Base-by-base conservation (phyloP, 2,329 filamentous ascomycete genomes). In the Lasiodiplodia citricola region DNA sequence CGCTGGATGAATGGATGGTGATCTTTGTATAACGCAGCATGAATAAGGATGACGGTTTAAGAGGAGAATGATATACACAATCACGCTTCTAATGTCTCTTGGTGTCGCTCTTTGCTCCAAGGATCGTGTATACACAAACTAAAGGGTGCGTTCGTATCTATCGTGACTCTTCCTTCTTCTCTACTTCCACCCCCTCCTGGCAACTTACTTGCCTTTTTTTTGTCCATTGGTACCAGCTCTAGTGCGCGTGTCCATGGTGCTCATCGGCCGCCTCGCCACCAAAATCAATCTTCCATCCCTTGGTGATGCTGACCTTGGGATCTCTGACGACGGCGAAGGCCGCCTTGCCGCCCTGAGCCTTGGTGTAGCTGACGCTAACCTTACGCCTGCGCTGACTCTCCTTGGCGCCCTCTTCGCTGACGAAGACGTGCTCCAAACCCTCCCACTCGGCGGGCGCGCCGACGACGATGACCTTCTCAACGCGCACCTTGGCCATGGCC, bases 381-480 rank as follows among this genome's bases (percentile, higher is more conserved):
- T 86, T 82, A 70, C 80, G 81, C 71, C 75, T 78, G 54, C 73
- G 76, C 72, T 74, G 78, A 73, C 77, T 82, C 75, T 79, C 83
- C 72, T 81, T 82, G 47, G 80, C 81, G 35, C 80, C 81, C 73
- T 87, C 83, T 77, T 90, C 93, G 74, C 91, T 84, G 69, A 90
- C 84, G n/a, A 88, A 86, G 3, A 88, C 87, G 76, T 87, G 81
- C n/a, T 77, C 80, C 82, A 88, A 91, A 60, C 82, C 83, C 71
- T 87, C 87, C 94, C 94, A 97, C 23, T 83, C 81, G 41, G 86
- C 83, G 0, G 93, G 92, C 2, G 92, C 93, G 55, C 92, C 93
- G 23, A 98, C 89, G 60, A 99, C 75, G 57, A 98, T 85, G 67
- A 98, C 87, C 81, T 91, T 94, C 83, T 97, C 94, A 1, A 98